These are phyloP conservation scores for Diplosphaera chodatii DNA, from an alignment of 139 green algal genomes.

Conservation along the genomic window DNA sequence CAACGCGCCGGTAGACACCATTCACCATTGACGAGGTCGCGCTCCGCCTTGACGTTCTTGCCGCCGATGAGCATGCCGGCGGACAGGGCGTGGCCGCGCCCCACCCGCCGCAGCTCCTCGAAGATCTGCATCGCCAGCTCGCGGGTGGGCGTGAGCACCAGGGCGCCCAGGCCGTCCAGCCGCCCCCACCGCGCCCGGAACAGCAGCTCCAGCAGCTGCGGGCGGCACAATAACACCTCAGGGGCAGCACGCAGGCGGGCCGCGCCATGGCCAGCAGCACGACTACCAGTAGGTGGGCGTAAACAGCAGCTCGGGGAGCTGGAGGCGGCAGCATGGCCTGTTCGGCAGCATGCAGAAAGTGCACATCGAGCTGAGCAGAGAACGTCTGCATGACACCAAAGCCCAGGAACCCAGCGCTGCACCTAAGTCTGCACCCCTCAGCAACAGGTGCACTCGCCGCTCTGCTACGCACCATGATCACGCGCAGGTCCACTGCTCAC, in stretches of 20 bases:
- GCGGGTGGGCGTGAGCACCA: constrained; percentile 91
- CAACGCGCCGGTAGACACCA: neutral
- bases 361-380: no score
- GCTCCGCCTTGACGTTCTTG: constrained; percentile 83
- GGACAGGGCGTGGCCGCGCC: constrained; percentile 68
- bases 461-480: no score
- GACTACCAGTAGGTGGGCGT: neutral
- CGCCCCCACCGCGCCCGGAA: constrained; percentile 74
- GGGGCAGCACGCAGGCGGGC: neutral
- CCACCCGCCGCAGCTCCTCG: constrained; percentile 75
- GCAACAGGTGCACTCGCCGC: no score
- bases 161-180: constrained; percentile 84
- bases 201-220: constrained; percentile 83
- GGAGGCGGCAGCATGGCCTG: no score
- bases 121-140: constrained; percentile 97
- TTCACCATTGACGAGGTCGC: constrained; percentile 39
- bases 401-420: no score
- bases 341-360: no score
- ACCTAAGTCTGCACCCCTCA: no score
- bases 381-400: no score
- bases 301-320: no score
- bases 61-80: constrained; percentile 93
- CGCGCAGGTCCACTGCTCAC: constrained; percentile 44
- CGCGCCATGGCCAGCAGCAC: neutral
- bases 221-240: neutral